Conservation (phyloP, 2,329 filamentous ascomycete genomes). For the Sporothrix variecibatus region DNA sequence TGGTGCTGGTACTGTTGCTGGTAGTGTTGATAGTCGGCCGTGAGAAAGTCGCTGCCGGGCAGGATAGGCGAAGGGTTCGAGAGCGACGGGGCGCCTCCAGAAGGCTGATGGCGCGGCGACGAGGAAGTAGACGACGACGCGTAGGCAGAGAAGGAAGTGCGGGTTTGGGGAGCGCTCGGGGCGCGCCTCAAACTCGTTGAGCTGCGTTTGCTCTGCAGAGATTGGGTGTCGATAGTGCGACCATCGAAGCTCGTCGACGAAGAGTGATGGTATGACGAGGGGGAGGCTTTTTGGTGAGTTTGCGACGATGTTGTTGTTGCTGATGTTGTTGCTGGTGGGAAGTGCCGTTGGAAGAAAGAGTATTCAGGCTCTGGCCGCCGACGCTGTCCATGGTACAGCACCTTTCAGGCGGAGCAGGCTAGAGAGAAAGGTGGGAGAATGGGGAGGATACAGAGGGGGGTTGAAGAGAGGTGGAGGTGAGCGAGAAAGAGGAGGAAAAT, state of each 20-base stretch:
- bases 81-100: conserved; percentile 35
- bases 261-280: conserved; percentile 51
- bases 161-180: conserved; percentile 59
- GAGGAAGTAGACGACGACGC: conserved; percentile 48
- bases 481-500: conserved; percentile 16
- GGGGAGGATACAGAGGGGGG: not conserved
- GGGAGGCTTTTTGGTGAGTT: conserved; percentile 64
- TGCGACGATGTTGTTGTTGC: conserved; percentile 49
- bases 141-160: conserved; percentile 50
- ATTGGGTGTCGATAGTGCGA: conserved; percentile 55
- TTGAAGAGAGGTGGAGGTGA: not conserved
- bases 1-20: conserved; percentile 9
- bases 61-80: conserved; percentile 49
- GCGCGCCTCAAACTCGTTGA: conserved; percentile 63
- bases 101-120: conserved; percentile 50
- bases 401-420: conserved; percentile 23
- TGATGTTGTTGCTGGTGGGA: conserved; percentile 37
- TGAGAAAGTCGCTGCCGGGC: conserved; percentile 49
- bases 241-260: conserved; percentile 55
- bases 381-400: conserved; percentile 49
- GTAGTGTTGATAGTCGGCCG: conserved; percentile 40
- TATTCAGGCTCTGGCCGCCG: conserved; percentile 41
- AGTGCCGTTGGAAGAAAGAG: conserved; percentile 47
- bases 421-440: conserved; percentile 10
- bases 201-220: conserved; percentile 64